A percentile compares a stretch with the other conserved stretches of the same genome.
These are phyloP conservation scores for Aureobasidium melanogenum DNA, from an alignment of 2,329 filamentous ascomycete species.

Conservation along the genomic window DNA sequence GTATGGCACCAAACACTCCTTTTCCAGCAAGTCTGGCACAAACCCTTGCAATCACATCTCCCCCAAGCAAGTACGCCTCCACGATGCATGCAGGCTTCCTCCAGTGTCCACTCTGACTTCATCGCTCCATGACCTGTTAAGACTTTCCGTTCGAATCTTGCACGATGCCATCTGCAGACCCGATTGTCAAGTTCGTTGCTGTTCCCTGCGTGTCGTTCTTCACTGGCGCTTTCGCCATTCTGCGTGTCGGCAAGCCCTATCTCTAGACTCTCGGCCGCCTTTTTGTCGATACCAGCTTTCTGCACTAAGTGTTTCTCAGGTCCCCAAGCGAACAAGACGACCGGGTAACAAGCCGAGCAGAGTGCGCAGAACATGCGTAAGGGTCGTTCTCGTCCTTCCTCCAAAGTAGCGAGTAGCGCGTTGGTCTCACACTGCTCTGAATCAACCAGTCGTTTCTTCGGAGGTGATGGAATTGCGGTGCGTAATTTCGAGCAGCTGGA, in stretches of 20 bases:
- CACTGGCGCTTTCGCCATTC: background rate
- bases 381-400: background rate
- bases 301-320: too few species aligned
- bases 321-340: background rate
- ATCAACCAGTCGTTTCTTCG: background rate
- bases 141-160: background rate
- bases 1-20: slow-evolving; percentile 14
- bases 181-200: too few species aligned
- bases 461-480: background rate
- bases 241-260: too few species aligned
- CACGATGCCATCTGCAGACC: background rate
- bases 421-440: background rate
- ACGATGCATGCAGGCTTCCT: slow-evolving; percentile 15
- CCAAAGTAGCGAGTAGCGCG: background rate
- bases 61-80: slow-evolving; percentile 12
- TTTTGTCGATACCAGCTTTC: too few species aligned
- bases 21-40: slow-evolving; percentile 13
- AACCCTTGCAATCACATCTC: slow-evolving; percentile 4
- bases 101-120: background rate
- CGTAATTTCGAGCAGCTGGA: slow-evolving; percentile 8
- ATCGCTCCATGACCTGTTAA: too few species aligned
- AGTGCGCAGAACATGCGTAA: background rate
- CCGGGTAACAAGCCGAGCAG: background rate
- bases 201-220: too few species aligned
- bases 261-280: too few species aligned